These are phyloP conservation scores for Irpex sp. DNA, from an alignment of 1,284 basidiomycete species.

Conservation along the genomic window DNA sequence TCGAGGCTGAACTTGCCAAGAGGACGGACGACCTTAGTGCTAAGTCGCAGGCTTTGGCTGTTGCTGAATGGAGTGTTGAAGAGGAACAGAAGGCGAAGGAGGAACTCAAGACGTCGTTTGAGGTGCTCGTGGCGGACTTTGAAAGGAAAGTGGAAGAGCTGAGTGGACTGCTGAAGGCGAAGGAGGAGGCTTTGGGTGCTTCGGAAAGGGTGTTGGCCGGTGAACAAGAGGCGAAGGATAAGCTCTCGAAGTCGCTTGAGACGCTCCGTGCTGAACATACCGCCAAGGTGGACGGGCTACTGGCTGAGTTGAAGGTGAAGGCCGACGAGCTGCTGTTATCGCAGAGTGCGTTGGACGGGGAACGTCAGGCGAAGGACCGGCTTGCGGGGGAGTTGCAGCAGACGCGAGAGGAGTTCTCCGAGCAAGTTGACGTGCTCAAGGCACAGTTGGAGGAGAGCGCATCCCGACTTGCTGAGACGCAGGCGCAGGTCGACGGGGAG, in stretches of 20 bases:
- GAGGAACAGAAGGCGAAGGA: conserved; percentile 1
- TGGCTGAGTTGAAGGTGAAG: background rate
- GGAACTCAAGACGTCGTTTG: background rate
- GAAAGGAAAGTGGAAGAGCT: background rate
- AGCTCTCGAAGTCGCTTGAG: background rate
- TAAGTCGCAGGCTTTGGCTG: background rate
- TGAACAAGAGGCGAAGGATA: background rate
- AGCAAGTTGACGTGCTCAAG: background rate
- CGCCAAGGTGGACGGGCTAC: background rate
- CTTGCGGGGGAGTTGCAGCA: background rate
- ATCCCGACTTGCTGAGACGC: background rate
- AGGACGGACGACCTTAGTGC: background rate
- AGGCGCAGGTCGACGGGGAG: background rate
- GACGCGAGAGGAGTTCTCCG: background rate
- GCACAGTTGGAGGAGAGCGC: background rate
- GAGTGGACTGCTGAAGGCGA: background rate
- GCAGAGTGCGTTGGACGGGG: background rate
- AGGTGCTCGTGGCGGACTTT: background rate
- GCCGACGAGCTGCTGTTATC: background rate
- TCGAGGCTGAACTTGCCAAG: background rate
- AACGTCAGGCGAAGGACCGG: background rate
- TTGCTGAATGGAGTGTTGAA: background rate
- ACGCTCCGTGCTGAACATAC: conserved; percentile 1
- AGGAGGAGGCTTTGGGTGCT: background rate
- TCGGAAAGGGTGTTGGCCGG: background rate